Percentiles rank a stretch among this genome's conserved stretches.
Conservation (phyloP, 805 yeast genomes). For the Tetrapisispora pingtungensis region DNA sequence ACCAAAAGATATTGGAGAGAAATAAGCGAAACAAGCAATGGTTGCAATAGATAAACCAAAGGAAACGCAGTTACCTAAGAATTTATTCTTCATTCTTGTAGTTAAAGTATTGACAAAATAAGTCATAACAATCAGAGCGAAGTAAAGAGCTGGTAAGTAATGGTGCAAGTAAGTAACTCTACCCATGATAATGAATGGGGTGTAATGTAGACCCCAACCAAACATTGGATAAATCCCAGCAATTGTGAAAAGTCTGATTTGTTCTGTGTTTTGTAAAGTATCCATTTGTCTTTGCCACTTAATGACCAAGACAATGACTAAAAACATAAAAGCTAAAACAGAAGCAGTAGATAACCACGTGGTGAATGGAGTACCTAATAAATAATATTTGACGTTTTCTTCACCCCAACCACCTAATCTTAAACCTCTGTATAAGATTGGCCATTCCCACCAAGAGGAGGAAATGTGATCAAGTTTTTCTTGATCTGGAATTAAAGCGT, state of each 20-base stretch:
- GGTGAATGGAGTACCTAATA: conserved; percentile 69
- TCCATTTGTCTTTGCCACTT: conserved; percentile 65
- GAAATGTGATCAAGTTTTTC: conserved; percentile 66
- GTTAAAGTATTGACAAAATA: conserved; percentile 40
- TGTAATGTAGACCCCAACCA: conserved; percentile 85
- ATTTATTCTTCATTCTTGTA: conserved; percentile 10
- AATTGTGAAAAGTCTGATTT: conserved; percentile 41
- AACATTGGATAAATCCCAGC: conserved; percentile 71
- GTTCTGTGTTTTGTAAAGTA: conserved; percentile 24
- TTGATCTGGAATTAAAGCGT: conserved; percentile 69
- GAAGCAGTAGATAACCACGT: conserved; percentile 67
- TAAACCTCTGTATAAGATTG: conserved; percentile 63
- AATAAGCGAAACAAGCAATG: conserved; percentile 46
- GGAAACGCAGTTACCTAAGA: conserved; percentile 34
- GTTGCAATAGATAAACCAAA: conserved; percentile 33
- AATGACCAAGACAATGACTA: conserved; percentile 35
- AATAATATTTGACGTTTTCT: conserved; percentile 51
- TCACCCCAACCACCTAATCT: conserved; percentile 72
- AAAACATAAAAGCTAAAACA: conserved; percentile 42
- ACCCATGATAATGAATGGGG: conserved; percentile 88
- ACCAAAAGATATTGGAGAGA: conserved; percentile 58
- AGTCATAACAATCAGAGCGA: conserved; percentile 53
- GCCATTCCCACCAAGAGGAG: conserved; percentile 86
- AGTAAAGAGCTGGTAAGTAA: conserved; percentile 89
- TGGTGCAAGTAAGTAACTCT: conserved; percentile 97